Evolutionary conservation across 208 protist species (phyloP), one percentile per base, ranked within the genome.

Genomic region (Acanthamoeba triangularis): DNA sequence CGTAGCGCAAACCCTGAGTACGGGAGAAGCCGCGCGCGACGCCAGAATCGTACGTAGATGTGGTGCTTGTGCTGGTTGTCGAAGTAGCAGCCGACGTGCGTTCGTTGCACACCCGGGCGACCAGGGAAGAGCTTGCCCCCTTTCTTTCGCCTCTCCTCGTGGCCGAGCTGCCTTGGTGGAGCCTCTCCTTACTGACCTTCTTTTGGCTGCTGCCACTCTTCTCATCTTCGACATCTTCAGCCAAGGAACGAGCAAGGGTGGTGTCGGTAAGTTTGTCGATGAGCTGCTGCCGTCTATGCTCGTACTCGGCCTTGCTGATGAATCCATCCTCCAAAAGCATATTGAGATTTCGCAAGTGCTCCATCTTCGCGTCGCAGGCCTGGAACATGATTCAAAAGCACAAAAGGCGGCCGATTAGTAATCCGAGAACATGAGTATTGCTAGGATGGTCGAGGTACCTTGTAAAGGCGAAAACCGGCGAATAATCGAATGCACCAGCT

Each of bases 211-310:
- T 76, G 41, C 87, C 23, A 28, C 59, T 76, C 8, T 25, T 33
- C n/a, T 47, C 61, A 13, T 93, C 59, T 41, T 76, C 87, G 35
- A 33, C 84, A 16, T 44, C 80, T 30, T 61, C 52, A 5, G 35
- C 65, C 20, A 30, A 11, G 30, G 47, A 23, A 16, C 33, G 30
- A 13, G 25, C 35, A 41, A 93, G n/a, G 61, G 87, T 93, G 16
- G 87, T 93, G 47, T 93, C 25, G 52, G 87, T 93, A 33, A 93
- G 87, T 37, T 93, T 93, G 87, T 93, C 87, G 20, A 93, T 93
- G 23, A 93, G 54, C 25, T 93, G 87, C 41, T 76, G 61, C 16
- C 87, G 52, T 14, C 87, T 23, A 11, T 93, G 41, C 47, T 93
- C 61, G 25, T 93, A 93, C 87, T 93, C 87, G 87, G 54, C 54